These are phyloP conservation scores for Euptelea pleiosperma DNA, from an alignment of 164 flowering plant genomes.

Conservation along the genomic window DNA sequence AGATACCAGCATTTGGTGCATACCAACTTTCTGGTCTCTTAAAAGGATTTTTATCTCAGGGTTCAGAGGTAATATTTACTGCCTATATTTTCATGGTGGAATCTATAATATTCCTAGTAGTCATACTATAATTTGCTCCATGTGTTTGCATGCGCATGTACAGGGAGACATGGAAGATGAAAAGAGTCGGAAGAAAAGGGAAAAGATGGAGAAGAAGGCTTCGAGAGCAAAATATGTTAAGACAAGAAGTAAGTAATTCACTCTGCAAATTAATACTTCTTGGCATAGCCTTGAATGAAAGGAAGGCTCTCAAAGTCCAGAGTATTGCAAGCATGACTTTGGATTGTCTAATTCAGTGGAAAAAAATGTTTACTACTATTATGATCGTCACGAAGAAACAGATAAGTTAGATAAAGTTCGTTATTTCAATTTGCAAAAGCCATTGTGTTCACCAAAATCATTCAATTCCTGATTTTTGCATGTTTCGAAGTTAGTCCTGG, in stretches of 20 bases:
- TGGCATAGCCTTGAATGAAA: no score
- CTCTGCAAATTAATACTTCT: no score
- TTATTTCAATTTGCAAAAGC: no score
- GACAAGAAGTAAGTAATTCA: constrained; percentile 43
- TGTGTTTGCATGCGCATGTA: constrained; percentile 6
- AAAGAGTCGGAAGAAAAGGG: constrained; percentile 85
- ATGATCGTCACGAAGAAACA: no score
- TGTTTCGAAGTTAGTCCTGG: no score
- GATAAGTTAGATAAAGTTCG: no score
- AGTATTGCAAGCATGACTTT: no score
- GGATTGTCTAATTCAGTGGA: no score
- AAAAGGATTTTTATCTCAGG: constrained; percentile 56
- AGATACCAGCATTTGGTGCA: constrained; percentile 82
- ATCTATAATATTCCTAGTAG: neutral
- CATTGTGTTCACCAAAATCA: no score
- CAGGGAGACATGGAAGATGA: constrained; percentile 81
- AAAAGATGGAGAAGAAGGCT: constrained; percentile 93
- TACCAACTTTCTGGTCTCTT: constrained; percentile 58
- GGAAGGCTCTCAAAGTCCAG: no score
- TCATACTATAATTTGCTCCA: neutral
- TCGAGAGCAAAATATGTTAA: constrained; percentile 63
- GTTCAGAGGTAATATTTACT: constrained; percentile 62
- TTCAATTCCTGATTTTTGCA: no score
- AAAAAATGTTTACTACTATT: no score
- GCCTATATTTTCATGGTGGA: neutral